Evolutionary conservation across 805 yeast genomes (phyloP).

Genomic region (Starmerella geochares): DNA sequence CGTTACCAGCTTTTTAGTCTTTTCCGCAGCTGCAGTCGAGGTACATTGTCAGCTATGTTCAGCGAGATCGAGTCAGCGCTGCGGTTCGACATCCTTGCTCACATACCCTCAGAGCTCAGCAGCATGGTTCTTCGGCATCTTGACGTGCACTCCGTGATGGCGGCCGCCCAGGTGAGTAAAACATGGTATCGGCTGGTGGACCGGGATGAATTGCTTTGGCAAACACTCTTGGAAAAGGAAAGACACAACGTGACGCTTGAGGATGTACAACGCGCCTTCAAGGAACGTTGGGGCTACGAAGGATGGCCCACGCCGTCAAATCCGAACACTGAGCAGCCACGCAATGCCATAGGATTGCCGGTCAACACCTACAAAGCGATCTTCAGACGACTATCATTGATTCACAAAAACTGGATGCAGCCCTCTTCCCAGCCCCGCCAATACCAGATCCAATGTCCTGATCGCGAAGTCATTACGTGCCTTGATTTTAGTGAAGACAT

Average conservation of each 20-base stretch:
- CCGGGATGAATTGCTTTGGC: conserved; percentile 60
- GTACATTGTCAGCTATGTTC: conserved; percentile 51
- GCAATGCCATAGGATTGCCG: conserved; percentile 24
- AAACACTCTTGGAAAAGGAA: conserved; percentile 50
- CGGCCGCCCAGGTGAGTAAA: conserved; percentile 53
- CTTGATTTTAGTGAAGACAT: conserved; percentile 84
- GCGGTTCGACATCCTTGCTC: conserved; percentile 59
- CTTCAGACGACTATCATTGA: conserved; percentile 49
- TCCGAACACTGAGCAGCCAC: conserved; percentile 8
- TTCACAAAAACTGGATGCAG: conserved; percentile 70
- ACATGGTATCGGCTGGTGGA: conserved; percentile 61
- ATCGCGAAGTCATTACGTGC: conserved; percentile 74
- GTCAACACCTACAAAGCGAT: conserved; percentile 42
- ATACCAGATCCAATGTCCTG: conserved; percentile 37
- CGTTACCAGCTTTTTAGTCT: conserved; percentile 45
- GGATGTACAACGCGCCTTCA: conserved; percentile 36
- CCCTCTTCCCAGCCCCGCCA: conserved; percentile 66
- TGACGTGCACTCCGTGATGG: conserved; percentile 52
- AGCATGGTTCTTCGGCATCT: conserved; percentile 53
- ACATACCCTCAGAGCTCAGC: conserved; percentile 67
- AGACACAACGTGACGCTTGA: conserved; percentile 43
- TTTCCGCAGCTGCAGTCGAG: conserved; percentile 48
- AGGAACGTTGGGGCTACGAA: conserved; percentile 31
- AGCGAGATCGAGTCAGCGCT: conserved; percentile 45
- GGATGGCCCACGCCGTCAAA: conserved; percentile 26